These are phyloP conservation scores for Phlegmacium glaucopus DNA, from an alignment of 768 basidiomycete species.

Conservation along the genomic window DNA sequence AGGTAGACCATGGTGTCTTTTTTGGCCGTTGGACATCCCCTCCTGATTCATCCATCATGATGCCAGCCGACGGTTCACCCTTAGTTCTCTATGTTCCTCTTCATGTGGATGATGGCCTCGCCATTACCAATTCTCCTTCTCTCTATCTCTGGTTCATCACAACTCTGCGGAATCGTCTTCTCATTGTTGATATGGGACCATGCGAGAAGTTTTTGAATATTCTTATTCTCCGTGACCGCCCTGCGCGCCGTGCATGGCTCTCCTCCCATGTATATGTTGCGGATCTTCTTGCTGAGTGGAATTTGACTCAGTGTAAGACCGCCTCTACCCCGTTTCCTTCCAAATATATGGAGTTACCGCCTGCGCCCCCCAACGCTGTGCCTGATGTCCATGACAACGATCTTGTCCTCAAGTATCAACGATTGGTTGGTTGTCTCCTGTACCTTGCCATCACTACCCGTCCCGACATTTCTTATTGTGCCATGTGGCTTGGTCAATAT, in stretches of 20 bases:
- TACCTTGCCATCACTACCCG: conserved; percentile 29
- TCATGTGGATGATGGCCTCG: conserved; percentile 11
- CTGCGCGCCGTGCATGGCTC: conserved; percentile 2
- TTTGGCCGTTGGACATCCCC: conserved; percentile 4
- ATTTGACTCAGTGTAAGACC: conserved; percentile 10
- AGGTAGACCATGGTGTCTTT: conserved; percentile 10
- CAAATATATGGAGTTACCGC: conserved; percentile 2
- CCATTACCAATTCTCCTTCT: conserved; percentile 1
- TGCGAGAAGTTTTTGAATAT: conserved; percentile 6
- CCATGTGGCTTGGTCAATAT: conserved; percentile 25
- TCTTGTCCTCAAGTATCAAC: conserved; percentile 12
- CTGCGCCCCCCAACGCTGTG: conserved; percentile 5
- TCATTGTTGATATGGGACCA: conserved; percentile 13
- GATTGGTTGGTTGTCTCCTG: conserved; percentile 21
- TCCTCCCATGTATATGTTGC: conserved; percentile 5
- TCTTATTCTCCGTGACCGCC: conserved; percentile 7
- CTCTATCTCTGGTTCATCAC: conserved; percentile 5
- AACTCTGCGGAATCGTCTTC: not conserved
- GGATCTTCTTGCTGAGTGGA: conserved; percentile 9
- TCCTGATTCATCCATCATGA: conserved; percentile 3
- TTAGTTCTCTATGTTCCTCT: conserved; percentile 4
- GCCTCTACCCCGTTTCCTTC: conserved; percentile 1
- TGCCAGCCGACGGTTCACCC: not conserved
- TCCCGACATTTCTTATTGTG: conserved; percentile 32
- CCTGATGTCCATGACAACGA: conserved; percentile 13